Base-by-base conservation (phyloP, 192 early-diverging fungal genomes). In the Thoreauomyces humboldtii region DNA sequence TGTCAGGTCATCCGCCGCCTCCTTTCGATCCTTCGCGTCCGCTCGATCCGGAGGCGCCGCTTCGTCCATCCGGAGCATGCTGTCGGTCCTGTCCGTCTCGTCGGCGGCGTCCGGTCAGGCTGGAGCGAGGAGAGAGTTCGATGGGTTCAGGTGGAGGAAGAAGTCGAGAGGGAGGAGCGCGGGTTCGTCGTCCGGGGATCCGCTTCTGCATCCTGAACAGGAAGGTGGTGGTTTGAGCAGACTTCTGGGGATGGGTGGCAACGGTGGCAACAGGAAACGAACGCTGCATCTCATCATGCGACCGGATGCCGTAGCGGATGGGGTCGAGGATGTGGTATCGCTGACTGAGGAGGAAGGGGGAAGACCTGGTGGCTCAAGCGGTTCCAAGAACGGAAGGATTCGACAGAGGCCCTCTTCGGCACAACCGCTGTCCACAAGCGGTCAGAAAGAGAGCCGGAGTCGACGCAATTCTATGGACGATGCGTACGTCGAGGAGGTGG, bases 281-380 rank as follows among this genome's bases (percentile, higher is more conserved):
- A 64, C 62, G 19, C 60, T 72, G 41, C 63, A 63, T 24, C 54
- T 71, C 15, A 69, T 72, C 34, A 76, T 76, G 74, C 32, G 57
- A 37, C 74, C 70, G 22, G 70, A 76, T 24, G 74, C 65, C 0
- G 52, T 76, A 9, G 61, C 45, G 14, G 48, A 70, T 22, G 51
- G 28, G 33, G 35, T 58, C 7, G 69, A 63, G 44, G 62, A 63
- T 7, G 61, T 50, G 33, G 55, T 65, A 17, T 41, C 59, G 15
- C 31, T 53, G 24, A 53, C 57, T 27, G 65, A 51, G 19, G 59
- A 50, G 27, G 72, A 67, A 24, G 66, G 64, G 14, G 57, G 65
- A 14, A 60, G 51, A 29, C 36, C 33, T 7, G 32, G 6, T 5
- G 50, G 50, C 7, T n/a, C n/a, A n/a, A n/a, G n/a, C n/a, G 29